Evolutionary conservation across 371 early-diverging fungal genomes (phyloP).

Genomic region (Syncephalastrum monosporum): DNA sequence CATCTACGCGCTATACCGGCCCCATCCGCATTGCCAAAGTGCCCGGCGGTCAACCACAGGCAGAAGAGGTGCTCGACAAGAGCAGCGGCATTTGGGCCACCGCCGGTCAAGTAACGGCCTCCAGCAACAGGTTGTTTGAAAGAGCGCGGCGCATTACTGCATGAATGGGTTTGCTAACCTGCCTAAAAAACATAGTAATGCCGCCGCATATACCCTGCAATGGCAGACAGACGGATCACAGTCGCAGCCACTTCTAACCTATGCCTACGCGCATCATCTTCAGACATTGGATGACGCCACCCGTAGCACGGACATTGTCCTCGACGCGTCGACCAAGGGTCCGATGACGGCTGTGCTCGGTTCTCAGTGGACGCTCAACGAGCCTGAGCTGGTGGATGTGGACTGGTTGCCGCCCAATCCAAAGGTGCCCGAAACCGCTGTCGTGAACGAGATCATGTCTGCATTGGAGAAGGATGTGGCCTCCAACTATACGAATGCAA

Average conservation of each 20-base stretch:
- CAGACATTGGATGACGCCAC: constrained; percentile 22
- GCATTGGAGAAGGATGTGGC: constrained; percentile 40
- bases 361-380: constrained; percentile 55
- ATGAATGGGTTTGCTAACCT: background rate
- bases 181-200: background rate
- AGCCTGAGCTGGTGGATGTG: constrained; percentile 34
- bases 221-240: constrained; percentile 42
- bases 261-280: constrained; percentile 62
- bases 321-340: constrained; percentile 64
- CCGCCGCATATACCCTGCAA: constrained; percentile 42
- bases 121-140: background rate
- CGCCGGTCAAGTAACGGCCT: constrained; percentile 21
- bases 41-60: constrained; percentile 22
- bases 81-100: constrained; percentile 52
- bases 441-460: constrained; percentile 33
- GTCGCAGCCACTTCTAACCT: constrained; percentile 26
- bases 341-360: constrained; percentile 64
- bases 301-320: constrained; percentile 16
- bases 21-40: constrained; percentile 50
- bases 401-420: constrained; percentile 39
- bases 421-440: constrained; percentile 29
- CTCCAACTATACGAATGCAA: constrained; percentile 37
- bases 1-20: constrained; percentile 38
- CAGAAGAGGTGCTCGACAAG: constrained; percentile 37
- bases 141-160: background rate